These are phyloP conservation scores for Sarocladiaceae sp. DNA, from an alignment of 2,329 filamentous ascomycete species.

Conservation along the genomic window DNA sequence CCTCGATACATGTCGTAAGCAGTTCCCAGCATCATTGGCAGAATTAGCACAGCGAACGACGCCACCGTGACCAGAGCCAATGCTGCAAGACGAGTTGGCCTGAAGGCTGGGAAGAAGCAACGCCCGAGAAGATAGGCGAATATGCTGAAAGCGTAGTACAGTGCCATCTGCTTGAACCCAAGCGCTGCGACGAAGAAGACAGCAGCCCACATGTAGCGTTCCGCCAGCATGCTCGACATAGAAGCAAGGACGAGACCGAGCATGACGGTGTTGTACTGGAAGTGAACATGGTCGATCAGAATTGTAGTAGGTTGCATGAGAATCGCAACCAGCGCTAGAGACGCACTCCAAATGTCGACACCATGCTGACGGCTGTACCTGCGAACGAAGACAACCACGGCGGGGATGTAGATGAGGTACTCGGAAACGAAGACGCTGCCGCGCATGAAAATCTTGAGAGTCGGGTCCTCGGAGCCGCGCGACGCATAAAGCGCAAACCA, in stretches of 20 bases:
- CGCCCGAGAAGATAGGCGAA: constrained; percentile 87
- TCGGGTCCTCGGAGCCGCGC: constrained; percentile 70
- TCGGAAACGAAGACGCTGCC: constrained; percentile 87
- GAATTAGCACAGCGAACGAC: constrained; percentile 68
- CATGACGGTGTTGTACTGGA: constrained; percentile 99
- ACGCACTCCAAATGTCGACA: constrained; percentile 74
- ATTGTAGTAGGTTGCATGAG: constrained; percentile 88
- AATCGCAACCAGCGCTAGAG: constrained; percentile 80
- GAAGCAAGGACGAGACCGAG: constrained; percentile 81
- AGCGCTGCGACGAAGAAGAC: constrained; percentile 90
- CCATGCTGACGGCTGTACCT: constrained; percentile 70
- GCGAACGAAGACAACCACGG: constrained; percentile 76
- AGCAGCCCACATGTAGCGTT: constrained; percentile 78
- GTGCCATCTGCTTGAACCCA: constrained; percentile 99
- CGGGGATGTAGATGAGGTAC: constrained; percentile 83
- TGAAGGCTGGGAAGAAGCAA: constrained; percentile 70
- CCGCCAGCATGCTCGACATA: constrained; percentile 82
- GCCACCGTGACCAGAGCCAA: constrained; percentile 68
- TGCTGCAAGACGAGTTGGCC: constrained; percentile 60
- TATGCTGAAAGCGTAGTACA: constrained; percentile 91
- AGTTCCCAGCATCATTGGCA: constrained; percentile 68
- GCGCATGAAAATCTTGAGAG: constrained; percentile 91
- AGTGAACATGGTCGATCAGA: constrained; percentile 89
- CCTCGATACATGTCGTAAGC: constrained; percentile 61
- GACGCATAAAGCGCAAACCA: constrained; percentile 88